These are phyloP conservation scores for Geotrichum histeridarum DNA, from an alignment of 1,139 yeast genomes.

Conservation along the genomic window DNA sequence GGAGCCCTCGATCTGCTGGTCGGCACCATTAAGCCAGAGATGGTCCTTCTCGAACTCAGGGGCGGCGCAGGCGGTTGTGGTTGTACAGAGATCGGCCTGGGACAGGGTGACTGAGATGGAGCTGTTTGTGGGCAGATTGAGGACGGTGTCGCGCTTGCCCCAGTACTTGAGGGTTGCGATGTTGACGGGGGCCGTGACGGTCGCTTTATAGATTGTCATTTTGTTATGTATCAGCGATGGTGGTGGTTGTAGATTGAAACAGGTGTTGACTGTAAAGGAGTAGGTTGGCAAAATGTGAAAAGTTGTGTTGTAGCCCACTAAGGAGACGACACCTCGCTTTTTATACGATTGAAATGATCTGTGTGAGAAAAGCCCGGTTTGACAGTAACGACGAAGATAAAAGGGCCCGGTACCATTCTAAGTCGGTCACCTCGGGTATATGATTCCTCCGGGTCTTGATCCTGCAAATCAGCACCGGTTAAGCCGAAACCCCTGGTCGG, in stretches of 20 bases:
- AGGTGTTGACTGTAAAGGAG: not conserved
- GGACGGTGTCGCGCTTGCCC: constrained; percentile 89
- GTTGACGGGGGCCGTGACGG: constrained; percentile 95
- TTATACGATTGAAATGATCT: too few species aligned
- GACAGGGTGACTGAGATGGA: constrained; percentile 91
- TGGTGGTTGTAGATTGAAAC: not conserved
- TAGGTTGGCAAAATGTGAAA: not conserved
- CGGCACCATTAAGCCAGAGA: constrained; percentile 75
- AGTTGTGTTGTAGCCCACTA: not conserved
- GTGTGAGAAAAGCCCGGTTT: too few species aligned
- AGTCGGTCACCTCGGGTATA: too few species aligned
- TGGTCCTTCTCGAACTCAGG: constrained; percentile 55
- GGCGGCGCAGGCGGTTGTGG: constrained; percentile 79
- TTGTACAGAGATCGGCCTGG: constrained; percentile 82
- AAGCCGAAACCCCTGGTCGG: too few species aligned
- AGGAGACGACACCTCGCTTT: not conserved
- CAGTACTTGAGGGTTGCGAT: constrained; percentile 96
- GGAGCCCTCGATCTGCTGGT: constrained; percentile 54
- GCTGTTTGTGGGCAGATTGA: constrained; percentile 91
- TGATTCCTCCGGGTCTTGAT: too few species aligned
- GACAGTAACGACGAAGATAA: too few species aligned
- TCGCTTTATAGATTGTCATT: constrained; percentile 51
- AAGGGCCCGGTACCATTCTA: too few species aligned
- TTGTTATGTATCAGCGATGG: not conserved
- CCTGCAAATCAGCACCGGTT: too few species aligned